Conservation (phyloP, 2,329 filamentous ascomycete species). For the Leptodontidium sp. region DNA sequence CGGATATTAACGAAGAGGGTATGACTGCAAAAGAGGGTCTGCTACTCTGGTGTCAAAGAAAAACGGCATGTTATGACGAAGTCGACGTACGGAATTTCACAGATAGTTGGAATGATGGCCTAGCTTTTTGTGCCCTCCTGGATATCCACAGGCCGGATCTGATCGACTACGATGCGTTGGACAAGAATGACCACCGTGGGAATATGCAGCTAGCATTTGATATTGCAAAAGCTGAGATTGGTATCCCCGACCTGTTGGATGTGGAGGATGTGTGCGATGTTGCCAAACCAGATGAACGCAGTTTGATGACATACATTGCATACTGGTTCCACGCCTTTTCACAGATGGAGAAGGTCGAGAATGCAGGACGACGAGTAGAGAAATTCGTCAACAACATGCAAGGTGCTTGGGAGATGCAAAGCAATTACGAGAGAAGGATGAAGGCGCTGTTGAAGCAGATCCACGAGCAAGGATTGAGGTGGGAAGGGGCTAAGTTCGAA, state of each 20-base stretch:
- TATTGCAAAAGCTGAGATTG: constrained; percentile 94
- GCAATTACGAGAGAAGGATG: constrained; percentile 92
- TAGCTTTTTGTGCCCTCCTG: constrained; percentile 94
- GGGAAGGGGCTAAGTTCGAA: constrained; percentile 84
- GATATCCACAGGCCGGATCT: constrained; percentile 97
- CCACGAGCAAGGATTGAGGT: constrained; percentile 73
- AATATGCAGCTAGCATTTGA: constrained; percentile 99
- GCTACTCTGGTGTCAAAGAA: constrained; percentile 95
- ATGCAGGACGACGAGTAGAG: constrained; percentile 93
- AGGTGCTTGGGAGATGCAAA: constrained; percentile 99
- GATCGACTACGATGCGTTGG: constrained; percentile 94
- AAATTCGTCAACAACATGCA: constrained; percentile 99
- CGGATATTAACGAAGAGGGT: constrained; percentile 97
- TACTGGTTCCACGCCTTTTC: constrained; percentile 99
- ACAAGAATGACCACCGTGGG: constrained; percentile 91
- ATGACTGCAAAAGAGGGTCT: constrained; percentile 97
- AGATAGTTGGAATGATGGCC: constrained; percentile 93
- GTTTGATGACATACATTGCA: constrained; percentile 98
- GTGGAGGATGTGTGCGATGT: constrained; percentile 99
- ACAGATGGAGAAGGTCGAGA: constrained; percentile 98
- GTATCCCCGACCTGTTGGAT: constrained; percentile 93
- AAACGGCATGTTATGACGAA: constrained; percentile 98
- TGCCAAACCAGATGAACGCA: constrained; percentile 92
- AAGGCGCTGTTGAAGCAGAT: constrained; percentile 80
- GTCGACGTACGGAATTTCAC: constrained; percentile 97